Base-by-base conservation (phyloP, 768 basidiomycete genomes). In the Rhodotorula sphaerocarpa region DNA sequence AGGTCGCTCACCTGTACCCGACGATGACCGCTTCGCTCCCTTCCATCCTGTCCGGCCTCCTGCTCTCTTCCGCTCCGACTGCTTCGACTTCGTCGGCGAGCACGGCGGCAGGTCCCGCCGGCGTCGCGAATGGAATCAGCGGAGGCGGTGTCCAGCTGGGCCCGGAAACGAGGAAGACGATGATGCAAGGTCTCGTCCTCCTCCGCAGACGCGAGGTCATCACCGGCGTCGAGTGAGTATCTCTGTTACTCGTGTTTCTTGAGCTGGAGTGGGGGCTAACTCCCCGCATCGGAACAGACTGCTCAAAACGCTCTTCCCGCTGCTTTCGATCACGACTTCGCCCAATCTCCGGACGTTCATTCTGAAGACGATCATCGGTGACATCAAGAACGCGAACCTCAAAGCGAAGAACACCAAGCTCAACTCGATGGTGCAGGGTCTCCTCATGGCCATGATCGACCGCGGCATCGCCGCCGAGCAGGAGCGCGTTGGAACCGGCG, bases 381-480 rank as follows among this genome's bases (percentile, higher is more conserved):
- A 96, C 70, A 88, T 99, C 63, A 84, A 84, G 67, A 87, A 86
- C 2, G 91, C 93, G 45, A 99, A 99, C 74, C 76, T 84, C 39
- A 85, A 83, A 57, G 80, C 86, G 44, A 90, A 88, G 74, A 95
- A 96, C 72, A 90, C 95, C 78, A 92, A 93, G 74, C 83, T 99
- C 31, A 99, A 99, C 74, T 83, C 89, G 42, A 86, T 90, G 27
- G 90, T 99, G 0, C 95, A 99, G 74, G 85, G 90, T 18, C 87
- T 97, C 82, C 79, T 97, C 34, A 97, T 97, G 74, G 82, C 83
- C 47, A 97, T 97, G 92, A 84, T 96, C 12, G 92, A 95, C 75
- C 83, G 86, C 43, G 91, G 90, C 18, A 88, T 90, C 85, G 83
- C 84, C 44, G 85, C 79, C 1, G 84, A 89, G 70, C 83, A 90